Percentiles rank a stretch among this genome's conserved stretches.
These are phyloP conservation scores for Tylopilus sp. DNA, from an alignment of 1,284 basidiomycete species.

Conservation along the genomic window DNA sequence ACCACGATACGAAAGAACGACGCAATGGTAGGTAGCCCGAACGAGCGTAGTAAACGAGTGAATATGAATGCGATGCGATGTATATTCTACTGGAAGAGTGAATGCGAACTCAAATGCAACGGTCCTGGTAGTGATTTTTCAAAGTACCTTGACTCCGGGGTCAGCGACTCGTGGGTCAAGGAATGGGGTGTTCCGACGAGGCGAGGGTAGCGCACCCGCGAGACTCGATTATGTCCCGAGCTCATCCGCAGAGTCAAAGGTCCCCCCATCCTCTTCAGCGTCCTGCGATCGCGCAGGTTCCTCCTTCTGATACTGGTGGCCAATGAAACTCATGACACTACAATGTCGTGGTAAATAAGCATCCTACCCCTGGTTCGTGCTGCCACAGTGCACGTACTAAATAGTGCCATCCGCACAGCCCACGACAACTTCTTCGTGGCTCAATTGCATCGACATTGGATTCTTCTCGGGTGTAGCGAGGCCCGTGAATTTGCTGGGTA, in stretches of 20 bases:
- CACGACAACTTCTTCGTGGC: slow-evolving; percentile 81
- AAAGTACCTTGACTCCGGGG: no score
- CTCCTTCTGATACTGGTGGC: slow-evolving; percentile 43
- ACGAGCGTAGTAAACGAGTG: slow-evolving; percentile 23
- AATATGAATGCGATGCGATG: slow-evolving; percentile 1
- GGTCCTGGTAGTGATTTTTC: slow-evolving; percentile 8
- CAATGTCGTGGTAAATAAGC: slow-evolving; percentile 9
- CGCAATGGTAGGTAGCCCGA: slow-evolving; percentile 11
- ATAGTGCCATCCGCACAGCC: slow-evolving; percentile 86
- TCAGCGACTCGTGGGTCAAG: no score
- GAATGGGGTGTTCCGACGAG: not conserved
- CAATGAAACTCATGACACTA: slow-evolving; percentile 59
- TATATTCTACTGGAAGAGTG: slow-evolving; percentile 4
- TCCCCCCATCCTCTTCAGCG: slow-evolving; percentile 14
- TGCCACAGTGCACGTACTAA: slow-evolving; percentile 52
- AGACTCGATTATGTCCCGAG: slow-evolving; percentile 9
- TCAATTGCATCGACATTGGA: slow-evolving; percentile 84
- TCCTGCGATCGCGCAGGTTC: slow-evolving; percentile 1
- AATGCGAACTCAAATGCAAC: slow-evolving; percentile 1
- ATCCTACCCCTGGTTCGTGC: not conserved
- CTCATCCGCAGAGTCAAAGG: slow-evolving; percentile 14
- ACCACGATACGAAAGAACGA: not conserved
- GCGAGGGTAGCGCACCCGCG: not conserved
- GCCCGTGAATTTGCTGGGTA: slow-evolving; percentile 66
- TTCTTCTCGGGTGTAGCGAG: slow-evolving; percentile 81